Percentiles rank a stretch among this genome's conserved stretches.
These are phyloP conservation scores for Zizania latifolia DNA, from an alignment of 176 grass and related monocot species.

Conservation along the genomic window DNA sequence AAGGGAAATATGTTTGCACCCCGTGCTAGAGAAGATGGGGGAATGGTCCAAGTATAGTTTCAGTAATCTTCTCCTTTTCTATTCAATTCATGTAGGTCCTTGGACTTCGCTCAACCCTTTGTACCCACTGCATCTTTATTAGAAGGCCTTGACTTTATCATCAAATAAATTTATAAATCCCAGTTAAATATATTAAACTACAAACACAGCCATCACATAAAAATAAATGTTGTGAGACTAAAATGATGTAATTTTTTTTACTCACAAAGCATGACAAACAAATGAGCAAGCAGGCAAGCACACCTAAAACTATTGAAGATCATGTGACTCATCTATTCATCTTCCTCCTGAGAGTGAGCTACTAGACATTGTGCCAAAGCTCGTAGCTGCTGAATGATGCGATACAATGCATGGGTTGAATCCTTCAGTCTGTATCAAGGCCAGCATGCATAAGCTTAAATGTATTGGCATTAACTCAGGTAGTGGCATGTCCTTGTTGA, in stretches of 20 bases:
- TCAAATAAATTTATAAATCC: background rate
- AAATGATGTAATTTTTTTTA: background rate
- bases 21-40: too few species aligned
- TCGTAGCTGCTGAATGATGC: background rate
- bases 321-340: background rate
- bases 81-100: too few species aligned
- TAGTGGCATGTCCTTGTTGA: conserved; percentile 19
- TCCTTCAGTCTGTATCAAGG: background rate
- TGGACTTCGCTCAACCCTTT: too few species aligned
- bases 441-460: background rate
- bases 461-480: conserved; percentile 3
- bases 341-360: background rate
- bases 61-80: too few species aligned
- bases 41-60: too few species aligned
- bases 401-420: too few species aligned
- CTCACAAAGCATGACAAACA: background rate
- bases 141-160: background rate
- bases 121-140: too few species aligned
- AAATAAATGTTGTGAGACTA: background rate
- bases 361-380: background rate
- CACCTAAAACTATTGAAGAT: background rate
- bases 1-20: too few species aligned
- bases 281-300: background rate
- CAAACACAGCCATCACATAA: background rate
- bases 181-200: background rate